These are phyloP conservation scores for Colletotrichum sp. DNA, from an alignment of 2,329 filamentous ascomycete genomes.

Conservation along the genomic window DNA sequence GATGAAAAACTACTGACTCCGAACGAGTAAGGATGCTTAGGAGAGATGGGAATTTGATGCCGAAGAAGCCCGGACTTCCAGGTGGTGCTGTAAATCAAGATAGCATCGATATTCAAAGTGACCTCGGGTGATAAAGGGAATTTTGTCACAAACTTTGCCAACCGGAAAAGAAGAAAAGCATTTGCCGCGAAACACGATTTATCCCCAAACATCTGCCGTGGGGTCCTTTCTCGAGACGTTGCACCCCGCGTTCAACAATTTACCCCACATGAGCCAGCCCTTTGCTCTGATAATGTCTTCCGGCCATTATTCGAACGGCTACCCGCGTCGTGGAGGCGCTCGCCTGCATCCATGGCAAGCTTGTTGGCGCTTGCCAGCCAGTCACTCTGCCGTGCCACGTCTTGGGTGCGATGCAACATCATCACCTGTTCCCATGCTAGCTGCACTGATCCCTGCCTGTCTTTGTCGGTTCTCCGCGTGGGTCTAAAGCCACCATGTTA, in stretches of 20 bases:
- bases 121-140: not conserved
- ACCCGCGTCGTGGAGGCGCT: not conserved
- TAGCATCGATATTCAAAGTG: not conserved
- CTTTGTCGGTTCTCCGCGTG: not conserved
- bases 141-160: slow-evolving; percentile 25
- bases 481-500: not conserved
- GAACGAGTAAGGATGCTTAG: accelerated
- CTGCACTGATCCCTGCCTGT: not conserved
- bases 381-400: not conserved
- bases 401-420: not conserved
- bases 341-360: not conserved
- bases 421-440: not conserved
- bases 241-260: not conserved
- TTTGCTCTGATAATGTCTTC: slow-evolving; percentile 19
- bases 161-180: slow-evolving; percentile 46
- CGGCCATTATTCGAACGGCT: slow-evolving; percentile 28
- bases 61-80: not conserved
- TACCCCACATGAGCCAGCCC: not conserved
- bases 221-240: not conserved
- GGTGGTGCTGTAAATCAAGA: not conserved
- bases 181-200: not conserved
- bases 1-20: not conserved
- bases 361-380: not conserved
- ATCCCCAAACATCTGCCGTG: not conserved
- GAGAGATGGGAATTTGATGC: not conserved